Conservation (phyloP, 257 asterid species). For the Ocimum tenuiflorum region DNA sequence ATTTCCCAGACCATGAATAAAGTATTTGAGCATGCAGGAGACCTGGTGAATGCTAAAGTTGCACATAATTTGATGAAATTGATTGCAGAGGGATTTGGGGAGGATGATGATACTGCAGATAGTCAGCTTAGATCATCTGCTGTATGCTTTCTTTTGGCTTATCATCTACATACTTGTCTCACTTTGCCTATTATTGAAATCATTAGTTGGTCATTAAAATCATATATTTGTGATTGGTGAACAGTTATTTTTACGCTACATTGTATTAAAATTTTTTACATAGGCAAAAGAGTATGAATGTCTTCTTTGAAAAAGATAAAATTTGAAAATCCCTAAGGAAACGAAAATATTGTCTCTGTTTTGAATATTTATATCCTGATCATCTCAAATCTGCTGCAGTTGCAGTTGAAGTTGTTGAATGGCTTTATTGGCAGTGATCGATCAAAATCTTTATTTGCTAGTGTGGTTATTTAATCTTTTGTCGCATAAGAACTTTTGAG, state of each 20-base stretch:
- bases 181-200: not conserved
- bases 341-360: not conserved
- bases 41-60: constrained; percentile 78
- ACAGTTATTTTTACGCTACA: not conserved
- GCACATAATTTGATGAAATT: constrained; percentile 94
- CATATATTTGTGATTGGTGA: constrained; percentile 10
- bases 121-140: constrained; percentile 95
- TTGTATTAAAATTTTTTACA: not conserved
- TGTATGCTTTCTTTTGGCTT: constrained; percentile 45
- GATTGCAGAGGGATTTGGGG: constrained; percentile 97
- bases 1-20: constrained; percentile 85
- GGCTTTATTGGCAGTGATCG: no score
- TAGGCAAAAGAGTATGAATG: constrained; percentile 1
- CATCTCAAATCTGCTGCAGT: no score
- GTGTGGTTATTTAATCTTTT: no score
- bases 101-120: constrained; percentile 77
- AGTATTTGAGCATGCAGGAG: constrained; percentile 98
- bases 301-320: not conserved
- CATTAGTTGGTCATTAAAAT: not conserved
- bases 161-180: constrained; percentile 10
- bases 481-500: no score
- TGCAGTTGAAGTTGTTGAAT: no score
- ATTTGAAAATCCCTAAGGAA: not conserved
- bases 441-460: no score
- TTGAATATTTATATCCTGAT: no score